Evolutionary conservation across 2,329 filamentous ascomycete species (phyloP).

Genomic region (Capronia coronata): DNA sequence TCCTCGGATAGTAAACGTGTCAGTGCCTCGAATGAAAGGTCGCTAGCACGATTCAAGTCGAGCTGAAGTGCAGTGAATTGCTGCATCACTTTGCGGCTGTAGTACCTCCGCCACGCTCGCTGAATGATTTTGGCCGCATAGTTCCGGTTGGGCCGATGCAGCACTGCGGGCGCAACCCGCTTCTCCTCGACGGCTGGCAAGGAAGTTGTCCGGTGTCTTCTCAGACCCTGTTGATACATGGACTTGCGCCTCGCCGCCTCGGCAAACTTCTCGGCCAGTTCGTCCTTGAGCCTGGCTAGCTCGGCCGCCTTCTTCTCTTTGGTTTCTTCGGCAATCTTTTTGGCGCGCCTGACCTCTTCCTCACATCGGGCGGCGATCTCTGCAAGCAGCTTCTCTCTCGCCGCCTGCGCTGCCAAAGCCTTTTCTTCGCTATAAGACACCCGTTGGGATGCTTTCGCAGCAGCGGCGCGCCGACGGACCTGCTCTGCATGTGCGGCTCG

Average conservation of each 20-base stretch:
- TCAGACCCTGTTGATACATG: conserved; percentile 42
- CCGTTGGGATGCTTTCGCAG: conserved; percentile 54
- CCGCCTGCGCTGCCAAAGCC: conserved; percentile 56
- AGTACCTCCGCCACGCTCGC: conserved; percentile 49
- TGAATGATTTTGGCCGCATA: conserved; percentile 54
- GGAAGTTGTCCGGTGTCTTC: conserved; percentile 48
- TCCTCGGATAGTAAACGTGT: conserved; percentile 50
- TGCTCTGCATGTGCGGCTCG: conserved; percentile 60
- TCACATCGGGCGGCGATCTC: conserved; percentile 60
- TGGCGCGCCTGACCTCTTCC: conserved; percentile 59
- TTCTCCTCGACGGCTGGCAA: conserved; percentile 42
- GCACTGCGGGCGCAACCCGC: conserved; percentile 34
- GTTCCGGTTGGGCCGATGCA: conserved; percentile 43
- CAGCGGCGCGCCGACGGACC: conserved; percentile 56
- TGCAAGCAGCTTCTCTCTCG: conserved; percentile 57
- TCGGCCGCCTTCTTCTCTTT: conserved; percentile 59
- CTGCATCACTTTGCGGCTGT: conserved; percentile 44
- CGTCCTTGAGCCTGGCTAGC: conserved; percentile 51
- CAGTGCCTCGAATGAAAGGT: conserved; percentile 54
- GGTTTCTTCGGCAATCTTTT: conserved; percentile 61
- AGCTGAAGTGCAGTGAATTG: conserved; percentile 48
- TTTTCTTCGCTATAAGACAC: conserved; percentile 55
- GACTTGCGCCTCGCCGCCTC: conserved; percentile 55
- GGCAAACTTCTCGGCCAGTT: conserved; percentile 60
- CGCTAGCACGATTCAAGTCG: conserved; percentile 47